Base-by-base conservation (phyloP, 495 filamentous ascomycete species). In the Apiosordaria backusii region DNA sequence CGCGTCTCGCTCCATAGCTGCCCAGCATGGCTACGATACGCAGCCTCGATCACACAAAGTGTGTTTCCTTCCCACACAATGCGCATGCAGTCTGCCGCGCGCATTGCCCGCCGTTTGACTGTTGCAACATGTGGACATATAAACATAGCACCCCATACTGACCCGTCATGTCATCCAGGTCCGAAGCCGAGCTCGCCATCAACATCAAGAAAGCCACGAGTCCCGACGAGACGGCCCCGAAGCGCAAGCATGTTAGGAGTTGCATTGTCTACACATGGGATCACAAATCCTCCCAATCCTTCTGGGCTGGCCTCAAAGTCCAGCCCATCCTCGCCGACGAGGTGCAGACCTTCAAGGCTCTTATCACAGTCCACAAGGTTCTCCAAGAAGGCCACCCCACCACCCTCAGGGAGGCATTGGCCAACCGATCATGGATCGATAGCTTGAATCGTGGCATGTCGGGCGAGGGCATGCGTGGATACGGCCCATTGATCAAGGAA, bases 251-350 rank as follows among this genome's bases (percentile, higher is more conserved):
- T 92, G 95, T 99, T 66, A 90, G 95, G 66, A 92, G 90, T 73
- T 96, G 92, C 75, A 99, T 99, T 76, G 93, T 99, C 54, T 98
- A 99, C 76, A 98, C 95, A 64, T 99, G 95, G 95, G 95, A 99
- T 81, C 93, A 98, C 83, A 97, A 97, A 81, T 96, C 91, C 68
- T 97, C 94, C 53, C 84, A 87, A 71, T 92, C 92, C 72, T 99
- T 99, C 81, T 99, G 95, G 95, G 88, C 91, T 58, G 93, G 92
- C 75, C 96, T 99, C 89, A 99, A 99, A 87, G 95, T 99, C 89
- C 95, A 98, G 78, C 95, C 95, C 27, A 91, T 99, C 70, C 84
- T 97, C 62, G 93, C 95, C 79, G 96, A 98, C 77, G 92, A 96
- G 80, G 87, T 96, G 57, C 92, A 96, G 77, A 95, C 92, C 19